Evolutionary conservation across 2,329 filamentous ascomycete species (phyloP).

Genomic region (Periglandula ipomoeae): DNA sequence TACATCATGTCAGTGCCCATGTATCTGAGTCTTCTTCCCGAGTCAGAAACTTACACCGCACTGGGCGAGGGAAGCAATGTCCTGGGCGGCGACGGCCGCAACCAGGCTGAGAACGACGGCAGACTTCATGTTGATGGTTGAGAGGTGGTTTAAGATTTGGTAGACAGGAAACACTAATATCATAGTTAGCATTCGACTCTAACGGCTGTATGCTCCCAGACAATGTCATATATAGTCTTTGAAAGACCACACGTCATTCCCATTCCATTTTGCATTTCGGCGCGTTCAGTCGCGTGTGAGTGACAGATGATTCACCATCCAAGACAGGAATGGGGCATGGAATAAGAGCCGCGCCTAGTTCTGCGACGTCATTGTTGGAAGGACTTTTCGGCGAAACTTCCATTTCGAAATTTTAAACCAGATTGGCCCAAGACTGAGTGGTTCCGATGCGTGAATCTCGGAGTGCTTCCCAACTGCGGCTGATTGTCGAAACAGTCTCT

Average conservation of each 20-base stretch:
- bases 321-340: no score
- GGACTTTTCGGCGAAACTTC: not conserved
- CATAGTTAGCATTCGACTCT: not conserved
- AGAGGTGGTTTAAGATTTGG: not conserved
- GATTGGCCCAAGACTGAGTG: not conserved
- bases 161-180: not conserved
- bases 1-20: no score
- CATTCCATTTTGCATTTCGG: not conserved
- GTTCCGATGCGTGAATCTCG: not conserved
- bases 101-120: slow-evolving; percentile 32
- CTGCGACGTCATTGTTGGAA: not conserved
- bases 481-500: not conserved
- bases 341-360: no score
- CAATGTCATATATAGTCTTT: no score
- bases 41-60: slow-evolving; percentile 41
- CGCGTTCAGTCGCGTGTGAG: not conserved
- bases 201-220: no score
- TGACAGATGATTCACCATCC: no score
- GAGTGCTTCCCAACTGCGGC: not conserved
- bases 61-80: slow-evolving; percentile 30
- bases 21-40: no score
- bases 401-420: no score
- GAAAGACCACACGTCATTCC: not conserved
- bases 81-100: slow-evolving; percentile 32
- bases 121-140: slow-evolving; percentile 40